Conservation (phyloP, 371 early-diverging fungal species). For the Mucor mucedo region DNA sequence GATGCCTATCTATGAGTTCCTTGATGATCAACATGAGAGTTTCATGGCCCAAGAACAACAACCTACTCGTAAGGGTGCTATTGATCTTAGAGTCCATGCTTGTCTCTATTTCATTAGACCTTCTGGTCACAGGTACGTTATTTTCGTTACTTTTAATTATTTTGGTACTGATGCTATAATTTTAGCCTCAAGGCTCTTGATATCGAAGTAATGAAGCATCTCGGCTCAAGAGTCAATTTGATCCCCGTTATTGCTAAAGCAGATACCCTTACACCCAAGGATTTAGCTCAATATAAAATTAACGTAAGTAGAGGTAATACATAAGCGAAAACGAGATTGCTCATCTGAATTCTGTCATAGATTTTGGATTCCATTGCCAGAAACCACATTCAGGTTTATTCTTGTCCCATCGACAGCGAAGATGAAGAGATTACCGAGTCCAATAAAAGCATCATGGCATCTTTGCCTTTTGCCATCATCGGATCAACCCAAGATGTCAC, state of each 20-base stretch:
- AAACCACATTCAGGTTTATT: conserved; percentile 78
- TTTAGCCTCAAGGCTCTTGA: conserved; percentile 83
- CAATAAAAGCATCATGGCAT: conserved; percentile 80
- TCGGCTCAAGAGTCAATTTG: conserved; percentile 83
- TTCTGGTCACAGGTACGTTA: conserved; percentile 74
- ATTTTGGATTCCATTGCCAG: conserved; percentile 75
- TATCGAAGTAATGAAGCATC: conserved; percentile 87
- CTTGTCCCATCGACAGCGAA: conserved; percentile 80
- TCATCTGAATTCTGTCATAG: conserved; percentile 30
- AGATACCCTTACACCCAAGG: conserved; percentile 77
- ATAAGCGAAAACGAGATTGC: not conserved
- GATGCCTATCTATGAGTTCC: conserved; percentile 73
- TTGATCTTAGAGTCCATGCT: conserved; percentile 81
- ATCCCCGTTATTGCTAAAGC: conserved; percentile 83
- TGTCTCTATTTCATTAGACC: conserved; percentile 93
- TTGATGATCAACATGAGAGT: conserved; percentile 92
- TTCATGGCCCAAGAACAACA: conserved; percentile 77
- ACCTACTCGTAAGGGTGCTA: conserved; percentile 53
- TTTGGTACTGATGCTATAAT: not conserved
- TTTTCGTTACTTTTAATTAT: not conserved
- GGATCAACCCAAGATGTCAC: conserved; percentile 85
- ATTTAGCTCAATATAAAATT: conserved; percentile 79
- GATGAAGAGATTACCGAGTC: conserved; percentile 77
- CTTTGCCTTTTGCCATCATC: conserved; percentile 96
- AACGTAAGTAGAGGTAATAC: conserved; percentile 44